Percentiles rank a stretch among this genome's conserved stretches.
Evolutionary conservation across 352 stramenopile species (phyloP).

Genomic region (Phytopythium aichiense): DNA sequence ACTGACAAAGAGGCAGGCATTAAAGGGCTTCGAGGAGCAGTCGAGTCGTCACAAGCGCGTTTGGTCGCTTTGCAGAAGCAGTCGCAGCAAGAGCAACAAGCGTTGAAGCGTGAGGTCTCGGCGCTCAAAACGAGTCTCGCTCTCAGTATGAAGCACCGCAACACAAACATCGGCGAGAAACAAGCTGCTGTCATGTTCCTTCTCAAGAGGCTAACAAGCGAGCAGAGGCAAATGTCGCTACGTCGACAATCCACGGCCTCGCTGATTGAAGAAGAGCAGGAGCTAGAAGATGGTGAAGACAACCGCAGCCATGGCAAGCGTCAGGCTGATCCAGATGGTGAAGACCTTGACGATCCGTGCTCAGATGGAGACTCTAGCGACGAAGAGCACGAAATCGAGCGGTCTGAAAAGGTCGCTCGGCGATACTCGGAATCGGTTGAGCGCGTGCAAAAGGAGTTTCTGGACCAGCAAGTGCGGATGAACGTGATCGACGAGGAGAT

Average conservation of each 20-base stretch:
- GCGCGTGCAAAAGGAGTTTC: conserved; percentile 47
- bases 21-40: conserved; percentile 22
- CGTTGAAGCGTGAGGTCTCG: conserved; percentile 30
- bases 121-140: conserved; percentile 39
- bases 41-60: conserved; percentile 32
- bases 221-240: conserved; percentile 6
- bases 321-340: background rate
- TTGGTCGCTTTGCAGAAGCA: conserved; percentile 27
- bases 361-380: conserved; percentile 10
- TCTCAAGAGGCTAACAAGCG: conserved; percentile 30
- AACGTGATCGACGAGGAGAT: conserved; percentile 38
- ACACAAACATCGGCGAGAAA: conserved; percentile 53
- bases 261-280: conserved; percentile 3
- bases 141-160: conserved; percentile 38
- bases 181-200: conserved; percentile 43
- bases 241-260: conserved; percentile 4
- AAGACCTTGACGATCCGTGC: background rate
- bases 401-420: conserved; percentile 38
- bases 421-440: conserved; percentile 52
- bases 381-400: conserved; percentile 15
- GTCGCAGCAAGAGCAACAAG: conserved; percentile 42
- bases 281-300: background rate
- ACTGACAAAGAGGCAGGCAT: conserved; percentile 40
- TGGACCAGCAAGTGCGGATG: conserved; percentile 42
- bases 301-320: background rate